These are phyloP conservation scores for Fusarium napiforme DNA, from an alignment of 2,329 filamentous ascomycete genomes.

Conservation along the genomic window DNA sequence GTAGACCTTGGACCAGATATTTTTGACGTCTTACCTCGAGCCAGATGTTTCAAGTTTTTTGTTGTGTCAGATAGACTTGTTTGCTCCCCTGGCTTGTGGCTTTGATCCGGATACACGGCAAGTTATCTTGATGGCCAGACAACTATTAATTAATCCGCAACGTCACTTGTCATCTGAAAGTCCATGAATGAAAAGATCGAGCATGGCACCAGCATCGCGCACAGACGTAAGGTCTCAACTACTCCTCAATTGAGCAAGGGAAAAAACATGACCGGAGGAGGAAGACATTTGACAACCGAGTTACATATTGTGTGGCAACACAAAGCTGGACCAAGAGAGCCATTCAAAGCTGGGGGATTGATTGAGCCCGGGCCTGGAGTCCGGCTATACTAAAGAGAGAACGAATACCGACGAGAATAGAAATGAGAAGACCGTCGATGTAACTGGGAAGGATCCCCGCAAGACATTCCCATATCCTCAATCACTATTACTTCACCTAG, in stretches of 20 bases:
- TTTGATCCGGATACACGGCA: neutral
- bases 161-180: neutral
- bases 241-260: neutral
- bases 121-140: rapidly evolving
- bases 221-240: rapidly evolving
- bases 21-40: too few species aligned
- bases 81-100: neutral
- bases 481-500: too few species aligned
- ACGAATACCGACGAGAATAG: rapidly evolving
- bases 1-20: too few species aligned
- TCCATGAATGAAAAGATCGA: neutral
- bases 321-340: too few species aligned
- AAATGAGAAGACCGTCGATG: rapidly evolving
- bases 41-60: neutral
- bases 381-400: too few species aligned
- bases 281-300: too few species aligned
- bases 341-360: rapidly evolving
- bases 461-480: too few species aligned
- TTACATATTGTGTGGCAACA: too few species aligned
- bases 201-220: rapidly evolving
- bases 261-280: too few species aligned
- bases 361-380: rapidly evolving
- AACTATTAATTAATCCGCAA: neutral
- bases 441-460: too few species aligned
- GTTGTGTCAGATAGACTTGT: neutral